Percentiles rank a stretch among this genome's conserved stretches.
Evolutionary conservation across 2,329 filamentous ascomycete species (phyloP).

Genomic region (Ilyonectria sp.): DNA sequence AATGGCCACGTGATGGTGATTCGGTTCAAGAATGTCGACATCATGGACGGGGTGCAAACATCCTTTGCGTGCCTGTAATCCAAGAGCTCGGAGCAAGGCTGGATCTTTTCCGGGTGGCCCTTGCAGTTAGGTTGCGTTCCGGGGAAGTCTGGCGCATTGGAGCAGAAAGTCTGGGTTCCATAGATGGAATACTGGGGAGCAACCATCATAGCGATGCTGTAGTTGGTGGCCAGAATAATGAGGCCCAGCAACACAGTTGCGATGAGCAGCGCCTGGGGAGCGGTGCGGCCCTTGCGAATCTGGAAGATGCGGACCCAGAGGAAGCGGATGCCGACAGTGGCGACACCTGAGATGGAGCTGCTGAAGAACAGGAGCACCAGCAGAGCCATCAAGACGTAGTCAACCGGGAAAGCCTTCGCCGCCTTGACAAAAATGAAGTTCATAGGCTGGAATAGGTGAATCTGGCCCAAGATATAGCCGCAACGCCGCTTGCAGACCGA

Average conservation of each 20-base stretch:
- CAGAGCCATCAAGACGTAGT: slow-evolving; percentile 91
- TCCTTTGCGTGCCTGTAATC: slow-evolving; percentile 79
- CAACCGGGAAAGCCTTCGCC: slow-evolving; percentile 88
- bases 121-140: slow-evolving; percentile 83
- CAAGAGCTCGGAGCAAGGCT: slow-evolving; percentile 84
- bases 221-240: slow-evolving; percentile 92
- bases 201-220: slow-evolving; percentile 92
- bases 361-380: slow-evolving; percentile 90
- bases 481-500: slow-evolving; percentile 92
- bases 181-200: slow-evolving; percentile 96
- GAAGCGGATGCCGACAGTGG: slow-evolving; percentile 92
- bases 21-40: slow-evolving; percentile 93
- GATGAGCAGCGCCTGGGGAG: slow-evolving; percentile 91
- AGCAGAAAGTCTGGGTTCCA: slow-evolving; percentile 94
- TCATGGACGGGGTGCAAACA: slow-evolving; percentile 92
- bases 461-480: slow-evolving; percentile 89
- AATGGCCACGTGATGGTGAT: slow-evolving; percentile 95
- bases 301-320: slow-evolving; percentile 95
- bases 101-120: slow-evolving; percentile 78
- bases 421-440: slow-evolving; percentile 87
- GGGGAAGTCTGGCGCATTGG: slow-evolving; percentile 74
- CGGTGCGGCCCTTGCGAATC: slow-evolving; percentile 89
- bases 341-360: slow-evolving; percentile 88
- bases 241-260: slow-evolving; percentile 92
- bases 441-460: slow-evolving; percentile 94